Evolutionary conservation across 2,329 filamentous ascomycete species (phyloP).

Genomic region (Monascus ruber): DNA sequence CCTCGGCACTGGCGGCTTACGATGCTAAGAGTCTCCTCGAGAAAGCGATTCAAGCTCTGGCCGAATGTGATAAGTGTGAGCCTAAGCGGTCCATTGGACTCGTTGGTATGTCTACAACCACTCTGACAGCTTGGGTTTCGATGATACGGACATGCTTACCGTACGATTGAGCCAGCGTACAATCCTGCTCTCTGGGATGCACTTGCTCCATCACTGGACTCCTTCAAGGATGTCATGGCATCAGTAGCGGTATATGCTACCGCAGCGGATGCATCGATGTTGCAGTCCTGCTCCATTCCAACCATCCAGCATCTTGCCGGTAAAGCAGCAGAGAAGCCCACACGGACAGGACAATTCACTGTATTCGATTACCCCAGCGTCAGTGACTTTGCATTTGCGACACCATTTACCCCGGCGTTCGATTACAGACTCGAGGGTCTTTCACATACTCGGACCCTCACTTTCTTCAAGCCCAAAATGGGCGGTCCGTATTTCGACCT

Average conservation of each 20-base stretch:
- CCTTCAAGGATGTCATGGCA: no score
- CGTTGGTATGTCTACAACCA: background rate
- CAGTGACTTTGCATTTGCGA: slow-evolving; percentile 33
- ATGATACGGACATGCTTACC: background rate
- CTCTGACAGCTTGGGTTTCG: background rate
- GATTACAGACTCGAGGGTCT: slow-evolving; percentile 45
- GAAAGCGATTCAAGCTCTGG: slow-evolving; percentile 3
- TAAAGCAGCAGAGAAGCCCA: no score
- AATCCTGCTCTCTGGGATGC: slow-evolving; percentile 3
- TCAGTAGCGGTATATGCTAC: no score
- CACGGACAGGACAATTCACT: no score
- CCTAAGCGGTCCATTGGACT: slow-evolving; percentile 4
- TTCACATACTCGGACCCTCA: slow-evolving; percentile 54
- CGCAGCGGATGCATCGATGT: no score
- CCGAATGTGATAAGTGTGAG: slow-evolving; percentile 14
- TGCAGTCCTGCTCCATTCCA: no score
- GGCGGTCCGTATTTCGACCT: slow-evolving; percentile 60
- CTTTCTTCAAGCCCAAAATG: slow-evolving; percentile 53
- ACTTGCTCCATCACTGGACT: no score
- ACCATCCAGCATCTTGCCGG: no score
- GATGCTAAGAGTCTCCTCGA: slow-evolving; percentile 11
- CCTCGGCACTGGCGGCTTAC: slow-evolving; percentile 5
- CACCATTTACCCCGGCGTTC: slow-evolving; percentile 43
- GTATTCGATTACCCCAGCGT: slow-evolving; percentile 22
- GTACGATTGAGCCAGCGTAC: background rate